Evolutionary conservation across 371 early-diverging fungal species (phyloP).

Genomic region (Actinomortierella wolfii): DNA sequence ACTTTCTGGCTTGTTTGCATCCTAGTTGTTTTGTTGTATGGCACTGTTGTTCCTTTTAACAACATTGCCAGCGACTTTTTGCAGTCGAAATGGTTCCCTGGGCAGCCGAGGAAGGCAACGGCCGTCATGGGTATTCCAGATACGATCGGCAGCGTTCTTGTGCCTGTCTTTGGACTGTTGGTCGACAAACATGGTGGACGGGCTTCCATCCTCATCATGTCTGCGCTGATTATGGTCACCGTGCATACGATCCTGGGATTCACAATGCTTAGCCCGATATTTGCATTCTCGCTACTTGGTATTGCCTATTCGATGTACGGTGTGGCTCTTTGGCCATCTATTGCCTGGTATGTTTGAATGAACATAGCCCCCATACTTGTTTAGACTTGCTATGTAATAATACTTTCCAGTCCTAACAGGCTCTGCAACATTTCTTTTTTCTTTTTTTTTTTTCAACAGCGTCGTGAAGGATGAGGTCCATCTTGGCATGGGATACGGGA

Average conservation of each 20-base stretch:
- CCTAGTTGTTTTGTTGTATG: constrained; percentile 61
- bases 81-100: constrained; percentile 64
- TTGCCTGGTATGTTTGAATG: constrained; percentile 47
- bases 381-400: background rate
- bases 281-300: constrained; percentile 57
- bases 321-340: constrained; percentile 66
- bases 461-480: constrained; percentile 45
- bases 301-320: constrained; percentile 64
- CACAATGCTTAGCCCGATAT: constrained; percentile 51
- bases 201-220: constrained; percentile 48
- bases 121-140: constrained; percentile 68
- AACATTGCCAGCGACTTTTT: constrained; percentile 64
- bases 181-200: constrained; percentile 59
- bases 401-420: background rate
- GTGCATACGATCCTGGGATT: constrained; percentile 58
- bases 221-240: constrained; percentile 51
- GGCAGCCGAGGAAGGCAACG: constrained; percentile 60
- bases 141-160: constrained; percentile 57
- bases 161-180: constrained; percentile 57
- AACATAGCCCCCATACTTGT: background rate
- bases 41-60: constrained; percentile 66
- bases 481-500: constrained; percentile 66
- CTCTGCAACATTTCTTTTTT: background rate
- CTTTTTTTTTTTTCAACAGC: constrained; percentile 18
- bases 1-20: constrained; percentile 62